Evolutionary conservation across 371 early-diverging fungal genomes (phyloP).

Genomic region (Coemansia linderi): DNA sequence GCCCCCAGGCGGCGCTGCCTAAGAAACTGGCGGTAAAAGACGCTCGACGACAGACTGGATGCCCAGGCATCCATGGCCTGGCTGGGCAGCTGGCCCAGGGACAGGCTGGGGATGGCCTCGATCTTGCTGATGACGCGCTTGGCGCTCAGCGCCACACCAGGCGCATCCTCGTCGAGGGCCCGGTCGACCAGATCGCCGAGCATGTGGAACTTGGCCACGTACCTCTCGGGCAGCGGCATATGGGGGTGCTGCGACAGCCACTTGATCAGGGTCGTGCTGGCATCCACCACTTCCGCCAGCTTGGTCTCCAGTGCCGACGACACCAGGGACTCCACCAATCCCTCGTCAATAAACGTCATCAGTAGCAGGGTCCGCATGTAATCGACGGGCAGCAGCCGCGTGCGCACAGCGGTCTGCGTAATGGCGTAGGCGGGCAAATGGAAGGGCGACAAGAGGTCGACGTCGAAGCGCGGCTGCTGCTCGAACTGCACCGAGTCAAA

Average conservation of each 20-base stretch:
- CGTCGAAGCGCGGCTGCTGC: conserved; percentile 47
- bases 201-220: conserved; percentile 34
- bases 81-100: conserved; percentile 49
- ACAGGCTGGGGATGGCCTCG: conserved; percentile 42
- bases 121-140: conserved; percentile 37
- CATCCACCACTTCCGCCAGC: conserved; percentile 48
- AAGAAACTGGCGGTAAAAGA: conserved; percentile 32
- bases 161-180: conserved; percentile 15
- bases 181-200: conserved; percentile 31
- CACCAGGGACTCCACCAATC: conserved; percentile 48
- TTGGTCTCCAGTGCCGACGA: conserved; percentile 23
- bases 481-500: conserved; percentile 52
- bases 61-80: conserved; percentile 46
- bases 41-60: conserved; percentile 38
- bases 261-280: conserved; percentile 48
- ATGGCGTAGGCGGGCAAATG: conserved; percentile 42
- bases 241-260: conserved; percentile 52
- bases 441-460: conserved; percentile 48
- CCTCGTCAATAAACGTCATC: conserved; percentile 49
- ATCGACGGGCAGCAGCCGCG: conserved; percentile 50
- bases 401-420: conserved; percentile 36
- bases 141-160: conserved; percentile 18
- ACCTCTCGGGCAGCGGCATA: conserved; percentile 42
- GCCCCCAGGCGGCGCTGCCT: conserved; percentile 21
- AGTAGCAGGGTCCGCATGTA: conserved; percentile 52